phyloP scores from a whole-genome alignment of 225 moss, liverwort and hornwort species.

The Physcomitrellopsis africana region DNA sequence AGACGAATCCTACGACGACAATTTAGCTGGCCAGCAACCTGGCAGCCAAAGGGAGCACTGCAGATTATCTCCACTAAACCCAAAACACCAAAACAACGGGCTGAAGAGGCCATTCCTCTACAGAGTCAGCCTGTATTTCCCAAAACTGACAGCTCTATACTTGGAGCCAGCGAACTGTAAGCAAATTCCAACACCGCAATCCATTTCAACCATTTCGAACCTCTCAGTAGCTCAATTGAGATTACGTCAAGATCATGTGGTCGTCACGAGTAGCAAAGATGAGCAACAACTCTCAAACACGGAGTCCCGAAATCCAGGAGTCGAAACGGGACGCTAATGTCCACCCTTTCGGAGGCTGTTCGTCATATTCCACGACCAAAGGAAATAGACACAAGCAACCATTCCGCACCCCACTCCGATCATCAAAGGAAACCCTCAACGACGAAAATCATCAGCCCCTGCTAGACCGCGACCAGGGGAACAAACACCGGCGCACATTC shows the following conservation, averaged over 20 bases:
- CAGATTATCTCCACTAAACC: slow-evolving; percentile 7
- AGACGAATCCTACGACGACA: no score
- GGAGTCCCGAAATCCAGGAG: slow-evolving; percentile 42
- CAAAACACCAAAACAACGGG: slow-evolving; percentile 1
- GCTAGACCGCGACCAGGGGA: no score
- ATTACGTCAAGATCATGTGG: slow-evolving; percentile 25
- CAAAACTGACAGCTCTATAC: slow-evolving; percentile 20
- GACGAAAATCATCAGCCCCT: no score
- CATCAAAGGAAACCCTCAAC: background rate
- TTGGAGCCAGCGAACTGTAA: background rate
- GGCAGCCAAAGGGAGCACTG: background rate
- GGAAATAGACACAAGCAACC: background rate
- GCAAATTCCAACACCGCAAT: background rate
- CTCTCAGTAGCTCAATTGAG: background rate
- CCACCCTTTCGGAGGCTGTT: slow-evolving; percentile 5
- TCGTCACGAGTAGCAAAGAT: slow-evolving; percentile 18
- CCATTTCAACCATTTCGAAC: background rate
- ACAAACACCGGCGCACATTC: no score
- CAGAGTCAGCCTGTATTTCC: background rate
- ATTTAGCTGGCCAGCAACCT: no score
- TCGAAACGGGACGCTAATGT: slow-evolving; percentile 29
- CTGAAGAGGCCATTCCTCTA: background rate
- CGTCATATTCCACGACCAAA: background rate
- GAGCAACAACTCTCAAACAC: slow-evolving; percentile 28
- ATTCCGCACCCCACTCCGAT: slow-evolving; percentile 27